A percentile compares a stretch with the other conserved stretches of the same genome.
Conservation (phyloP, 345 rosid species). For the Isatis tinctoria region DNA sequence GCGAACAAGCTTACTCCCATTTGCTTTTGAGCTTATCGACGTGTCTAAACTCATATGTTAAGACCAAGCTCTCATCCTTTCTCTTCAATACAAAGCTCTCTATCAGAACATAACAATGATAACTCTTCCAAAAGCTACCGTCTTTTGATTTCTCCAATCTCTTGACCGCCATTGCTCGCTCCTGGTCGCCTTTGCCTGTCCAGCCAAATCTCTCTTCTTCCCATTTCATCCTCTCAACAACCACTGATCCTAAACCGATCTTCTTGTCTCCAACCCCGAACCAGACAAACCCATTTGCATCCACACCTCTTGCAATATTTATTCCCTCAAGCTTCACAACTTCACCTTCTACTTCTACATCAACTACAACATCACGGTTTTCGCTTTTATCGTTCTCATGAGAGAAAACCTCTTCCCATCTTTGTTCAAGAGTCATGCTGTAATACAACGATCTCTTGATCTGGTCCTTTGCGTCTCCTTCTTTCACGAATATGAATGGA, state of each 20-base stretch:
- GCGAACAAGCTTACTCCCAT: too few species aligned
- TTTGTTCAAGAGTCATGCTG: conserved; percentile 54
- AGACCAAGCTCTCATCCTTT: conserved; percentile 47
- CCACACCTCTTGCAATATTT: conserved; percentile 16
- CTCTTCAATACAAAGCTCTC: conserved; percentile 60
- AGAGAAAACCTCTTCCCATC: conserved; percentile 49
- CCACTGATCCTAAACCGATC: conserved; percentile 43
- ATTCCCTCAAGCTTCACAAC: conserved; percentile 33
- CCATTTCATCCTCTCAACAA: conserved; percentile 55
- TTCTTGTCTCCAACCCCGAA: conserved; percentile 17
- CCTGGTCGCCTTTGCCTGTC: conserved; percentile 14
- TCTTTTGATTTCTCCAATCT: conserved; percentile 28
- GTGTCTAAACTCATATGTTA: conserved; percentile 48
- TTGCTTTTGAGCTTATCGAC: conserved; percentile 28
- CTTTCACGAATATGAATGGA: conserved; percentile 58
- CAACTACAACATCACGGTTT: conserved; percentile 21
- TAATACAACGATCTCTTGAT: conserved; percentile 40
- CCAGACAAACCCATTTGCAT: conserved; percentile 43
- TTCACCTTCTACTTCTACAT: conserved; percentile 32
- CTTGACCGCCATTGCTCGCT: conserved; percentile 18
- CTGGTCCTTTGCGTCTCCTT: conserved; percentile 33
- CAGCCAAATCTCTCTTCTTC: conserved; percentile 53
- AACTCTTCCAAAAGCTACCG: conserved; percentile 41
- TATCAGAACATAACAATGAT: conserved; percentile 48
- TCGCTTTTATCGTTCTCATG: conserved; percentile 18